Base-by-base conservation (phyloP, 257 asterid genomes). In the Scutellaria baicalensis region DNA sequence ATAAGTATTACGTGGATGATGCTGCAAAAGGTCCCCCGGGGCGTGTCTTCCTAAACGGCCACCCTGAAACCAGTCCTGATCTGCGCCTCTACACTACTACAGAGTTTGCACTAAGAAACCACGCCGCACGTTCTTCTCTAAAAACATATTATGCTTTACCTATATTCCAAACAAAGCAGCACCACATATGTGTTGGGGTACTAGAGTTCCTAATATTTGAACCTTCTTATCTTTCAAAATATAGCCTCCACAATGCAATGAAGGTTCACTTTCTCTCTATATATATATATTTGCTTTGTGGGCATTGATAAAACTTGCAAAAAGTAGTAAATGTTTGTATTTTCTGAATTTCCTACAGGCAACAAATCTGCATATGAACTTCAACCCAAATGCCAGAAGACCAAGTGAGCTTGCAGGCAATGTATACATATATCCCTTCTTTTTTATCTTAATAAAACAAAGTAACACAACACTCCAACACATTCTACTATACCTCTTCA, bases 141-240 rank as follows among this genome's bases (percentile, higher is more conserved):
- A 5, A 2, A 38, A 0, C 0, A 1, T 44, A 66, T 44, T 4
- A 44, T 3, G 74, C 68, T 6, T 23, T 72, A 7, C 75, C 78
- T 2, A 4, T 77, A 6, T 66, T 64, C 14, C n/a, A 55, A n/a
- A 14, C 42, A 9, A 59, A 59, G 6, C 1, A 20, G 48, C 1
- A 20, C 31, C 13, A 40, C 40, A 3, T 52, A n/a, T 62, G 72
- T 64, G 23, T 63, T 6, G 77, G 77, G 6, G 73, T 76, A n/a
- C 59, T 76, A 11, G 80, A 76, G 52, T 51, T 44, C 1, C 0
- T 70, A 9, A 1, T 0, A 4, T 68, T 12, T 12, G 1, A n/a
- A n/a, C n/a, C n/a, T n/a, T n/a, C n/a, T n/a, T n/a, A n/a, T n/a
- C n/a, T n/a, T n/a, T n/a, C n/a, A n/a, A n/a, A n/a, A n/a, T n/a